Evolutionary conservation across 2,329 filamentous ascomycete species (phyloP).

Genomic region (Aspergillus udagawae): DNA sequence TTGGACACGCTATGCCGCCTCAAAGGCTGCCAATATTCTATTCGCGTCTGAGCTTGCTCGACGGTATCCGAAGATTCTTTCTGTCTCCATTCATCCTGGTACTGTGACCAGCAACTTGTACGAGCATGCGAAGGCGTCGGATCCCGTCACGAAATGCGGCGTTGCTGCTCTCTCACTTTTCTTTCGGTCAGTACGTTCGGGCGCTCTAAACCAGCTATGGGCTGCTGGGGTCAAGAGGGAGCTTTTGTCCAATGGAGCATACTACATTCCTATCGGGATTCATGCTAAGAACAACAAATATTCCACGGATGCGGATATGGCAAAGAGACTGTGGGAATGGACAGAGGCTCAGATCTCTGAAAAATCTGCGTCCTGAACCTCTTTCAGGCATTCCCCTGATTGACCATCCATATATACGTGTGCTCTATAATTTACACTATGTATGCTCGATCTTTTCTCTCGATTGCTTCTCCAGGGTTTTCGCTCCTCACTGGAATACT

Average conservation of each 20-base stretch:
- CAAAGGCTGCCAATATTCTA: constrained; percentile 49
- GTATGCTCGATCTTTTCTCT: not conserved
- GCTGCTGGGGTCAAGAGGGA: constrained; percentile 32
- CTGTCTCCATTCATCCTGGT: constrained; percentile 50
- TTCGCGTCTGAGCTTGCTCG: constrained; percentile 46
- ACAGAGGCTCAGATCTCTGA: constrained; percentile 34
- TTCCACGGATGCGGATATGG: constrained; percentile 30
- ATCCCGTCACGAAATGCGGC: constrained; percentile 19
- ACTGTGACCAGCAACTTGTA: constrained; percentile 42
- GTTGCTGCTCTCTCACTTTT: constrained; percentile 20
- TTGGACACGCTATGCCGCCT: constrained; percentile 49
- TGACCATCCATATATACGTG: not conserved
- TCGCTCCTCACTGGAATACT: not conserved
- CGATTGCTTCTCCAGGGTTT: not conserved
- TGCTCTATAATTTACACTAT: not conserved
- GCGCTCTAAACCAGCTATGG: constrained; percentile 42
- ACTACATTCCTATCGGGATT: constrained; percentile 40
- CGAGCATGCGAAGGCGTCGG: constrained; percentile 23
- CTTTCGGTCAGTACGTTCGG: constrained; percentile 30
- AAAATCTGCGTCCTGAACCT: constrained; percentile 3
- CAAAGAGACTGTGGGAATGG: constrained; percentile 42
- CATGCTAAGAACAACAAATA: constrained; percentile 26
- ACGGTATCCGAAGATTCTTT: constrained; percentile 40
- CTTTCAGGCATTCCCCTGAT: not conserved
- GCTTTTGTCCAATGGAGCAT: constrained; percentile 35